Conservation (phyloP, 2,329 filamentous ascomycete species). For the Aspergillus flavus region DNA sequence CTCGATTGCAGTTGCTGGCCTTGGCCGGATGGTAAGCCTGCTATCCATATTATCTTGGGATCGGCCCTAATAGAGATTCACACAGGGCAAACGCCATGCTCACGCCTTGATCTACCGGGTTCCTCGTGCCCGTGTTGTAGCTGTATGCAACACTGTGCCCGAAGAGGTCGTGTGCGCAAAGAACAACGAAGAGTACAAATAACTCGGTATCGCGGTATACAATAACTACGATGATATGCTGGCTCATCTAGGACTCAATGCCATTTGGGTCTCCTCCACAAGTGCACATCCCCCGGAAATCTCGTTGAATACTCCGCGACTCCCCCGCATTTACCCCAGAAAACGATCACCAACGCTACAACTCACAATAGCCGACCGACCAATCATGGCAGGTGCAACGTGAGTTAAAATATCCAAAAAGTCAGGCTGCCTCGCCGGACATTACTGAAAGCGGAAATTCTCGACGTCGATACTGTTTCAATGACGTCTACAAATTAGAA, state of each 20-base stretch:
- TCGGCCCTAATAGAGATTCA: neutral
- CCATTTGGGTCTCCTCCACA: conserved; percentile 46
- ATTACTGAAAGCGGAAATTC: neutral
- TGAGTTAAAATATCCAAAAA: neutral
- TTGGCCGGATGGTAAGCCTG: neutral
- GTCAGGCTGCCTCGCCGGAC: neutral
- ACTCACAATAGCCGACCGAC: neutral
- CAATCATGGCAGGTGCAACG: neutral
- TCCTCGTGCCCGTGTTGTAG: conserved; percentile 9
- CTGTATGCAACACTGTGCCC: conserved; percentile 26
- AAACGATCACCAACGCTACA: neutral
- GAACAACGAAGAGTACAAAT: conserved; percentile 42
- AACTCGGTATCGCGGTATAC: conserved; percentile 51
- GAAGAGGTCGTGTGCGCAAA: conserved; percentile 47
- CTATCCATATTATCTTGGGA: neutral
- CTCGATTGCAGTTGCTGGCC: neutral
- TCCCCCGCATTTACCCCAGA: neutral
- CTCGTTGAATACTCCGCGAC: neutral
- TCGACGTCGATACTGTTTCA: neutral
- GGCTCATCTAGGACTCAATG: conserved; percentile 50
- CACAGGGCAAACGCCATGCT: conserved; percentile 14
- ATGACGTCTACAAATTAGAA: neutral
- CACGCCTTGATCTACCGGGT: conserved; percentile 11
- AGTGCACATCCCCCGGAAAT: neutral
- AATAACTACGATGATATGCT: conserved; percentile 54